Conservation (phyloP, 2,329 filamentous ascomycete genomes). For the Knufia fluminis region DNA sequence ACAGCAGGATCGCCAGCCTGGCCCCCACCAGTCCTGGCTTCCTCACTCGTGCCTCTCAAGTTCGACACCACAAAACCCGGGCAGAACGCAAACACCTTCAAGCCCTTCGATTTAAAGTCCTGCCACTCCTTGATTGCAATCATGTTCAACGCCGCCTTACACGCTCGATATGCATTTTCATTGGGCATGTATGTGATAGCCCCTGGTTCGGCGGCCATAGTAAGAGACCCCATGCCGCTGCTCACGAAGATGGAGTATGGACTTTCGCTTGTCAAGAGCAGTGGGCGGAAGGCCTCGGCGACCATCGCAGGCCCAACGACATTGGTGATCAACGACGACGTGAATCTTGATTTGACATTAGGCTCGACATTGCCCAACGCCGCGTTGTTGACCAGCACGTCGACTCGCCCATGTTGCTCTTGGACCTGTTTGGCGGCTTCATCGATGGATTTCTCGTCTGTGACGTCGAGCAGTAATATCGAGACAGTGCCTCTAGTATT, state of each 20-base stretch:
- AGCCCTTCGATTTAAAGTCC: conserved; percentile 32
- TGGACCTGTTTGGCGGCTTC: conserved; percentile 28
- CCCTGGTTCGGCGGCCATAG: conserved; percentile 24
- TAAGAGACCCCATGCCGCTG: conserved; percentile 24
- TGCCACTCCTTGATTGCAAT: conserved; percentile 41
- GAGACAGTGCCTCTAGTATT: conserved; percentile 21
- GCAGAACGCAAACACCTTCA: conserved; percentile 41
- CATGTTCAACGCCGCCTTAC: conserved; percentile 38
- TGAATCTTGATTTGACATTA: conserved; percentile 25
- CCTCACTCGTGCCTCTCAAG: conserved; percentile 28
- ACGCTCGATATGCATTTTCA: conserved; percentile 24
- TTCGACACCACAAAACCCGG: conserved; percentile 41
- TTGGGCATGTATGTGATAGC: not conserved
- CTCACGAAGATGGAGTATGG: conserved; percentile 30
- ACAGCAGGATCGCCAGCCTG: conserved; percentile 25
- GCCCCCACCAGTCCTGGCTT: conserved; percentile 24
- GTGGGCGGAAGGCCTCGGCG: conserved; percentile 23
- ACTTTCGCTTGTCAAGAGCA: conserved; percentile 24
- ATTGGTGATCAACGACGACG: conserved; percentile 42
- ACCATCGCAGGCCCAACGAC: conserved; percentile 34
- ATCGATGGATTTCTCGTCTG: conserved; percentile 26
- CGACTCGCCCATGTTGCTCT: conserved; percentile 23
- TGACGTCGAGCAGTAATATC: conserved; percentile 27
- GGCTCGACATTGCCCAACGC: conserved; percentile 23
- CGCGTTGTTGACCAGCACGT: conserved; percentile 22